Evolutionary conservation across 2,329 filamentous ascomycete genomes (phyloP).

Genomic region (Phialophora tarda): DNA sequence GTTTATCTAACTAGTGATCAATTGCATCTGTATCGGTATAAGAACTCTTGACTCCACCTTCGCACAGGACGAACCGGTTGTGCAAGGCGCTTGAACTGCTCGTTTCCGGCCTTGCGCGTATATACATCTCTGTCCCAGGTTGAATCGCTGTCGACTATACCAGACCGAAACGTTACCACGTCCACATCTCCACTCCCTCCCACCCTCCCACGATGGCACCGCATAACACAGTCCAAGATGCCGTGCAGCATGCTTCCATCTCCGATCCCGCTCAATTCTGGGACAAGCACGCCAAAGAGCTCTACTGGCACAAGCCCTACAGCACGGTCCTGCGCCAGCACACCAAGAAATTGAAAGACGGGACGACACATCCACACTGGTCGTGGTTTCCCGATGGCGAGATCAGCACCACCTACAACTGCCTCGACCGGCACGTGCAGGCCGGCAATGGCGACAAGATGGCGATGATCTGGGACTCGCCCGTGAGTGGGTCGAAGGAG

Average conservation of each 20-base stretch:
- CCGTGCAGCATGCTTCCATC: conserved; percentile 64
- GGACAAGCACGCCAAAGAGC: conserved; percentile 72
- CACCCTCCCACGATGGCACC: conserved; percentile 23
- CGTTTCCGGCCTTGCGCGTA: background rate
- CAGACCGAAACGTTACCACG: background rate
- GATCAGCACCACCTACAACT: conserved; percentile 91
- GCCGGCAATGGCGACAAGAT: conserved; percentile 73
- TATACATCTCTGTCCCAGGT: background rate
- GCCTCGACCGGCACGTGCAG: conserved; percentile 84
- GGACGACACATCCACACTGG: conserved; percentile 75
- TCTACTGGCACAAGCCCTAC: conserved; percentile 82
- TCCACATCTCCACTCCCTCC: background rate
- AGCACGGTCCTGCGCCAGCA: conserved; percentile 63
- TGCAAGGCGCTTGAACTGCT: background rate
- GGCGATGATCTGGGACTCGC: conserved; percentile 87
- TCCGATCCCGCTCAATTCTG: conserved; percentile 75
- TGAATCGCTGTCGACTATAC: background rate
- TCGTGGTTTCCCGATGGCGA: conserved; percentile 88
- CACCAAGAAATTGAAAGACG: conserved; percentile 67
- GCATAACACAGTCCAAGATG: conserved; percentile 52
- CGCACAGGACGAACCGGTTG: background rate
- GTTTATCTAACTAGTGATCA: background rate
- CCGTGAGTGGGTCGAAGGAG: conserved; percentile 75
- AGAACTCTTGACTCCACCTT: background rate
- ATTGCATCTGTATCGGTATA: background rate